Base-by-base conservation (phyloP, 257 asterid genomes). In the Primulina eburnea region DNA sequence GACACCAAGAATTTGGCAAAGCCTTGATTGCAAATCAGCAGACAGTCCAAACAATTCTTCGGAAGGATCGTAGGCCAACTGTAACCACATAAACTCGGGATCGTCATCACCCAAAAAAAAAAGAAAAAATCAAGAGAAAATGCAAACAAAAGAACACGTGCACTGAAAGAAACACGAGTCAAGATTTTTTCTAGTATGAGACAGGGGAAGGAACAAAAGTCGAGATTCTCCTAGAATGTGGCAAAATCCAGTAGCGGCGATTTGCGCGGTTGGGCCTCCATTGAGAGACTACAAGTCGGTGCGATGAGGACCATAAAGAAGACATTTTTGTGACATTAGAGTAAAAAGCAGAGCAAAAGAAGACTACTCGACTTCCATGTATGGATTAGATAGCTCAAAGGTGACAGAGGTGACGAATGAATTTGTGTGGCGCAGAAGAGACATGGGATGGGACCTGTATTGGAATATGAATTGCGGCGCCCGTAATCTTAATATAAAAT, bases 31-130 rank as follows among this genome's bases (percentile, higher is more conserved):
- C 62, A 82, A 73, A 72, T 90, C 96, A 52, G 35, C 89, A 62
- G 84, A 72, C 70, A 90, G 88, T 72, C 90, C 97, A 79, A 85
- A 85, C 26, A 92, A 82, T 74, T 90, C 98, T 74, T 90, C 98
- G 2, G 96, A 88, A 68, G 96, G 92, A 68, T 89, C 97, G 82
- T 84, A 86, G 7, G 90, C 84, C 82, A 84, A 71, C 97, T 90
- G 83, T 78, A 77, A 73, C 28, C 64, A 65, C 62, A 73, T 5
- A 78, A 26, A 24, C 60, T 24, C 30, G 56, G 30, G 52, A 77
- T 53, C 21, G 20, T 17, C 0, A 18, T 21, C 26, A 76, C 32
- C 40, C 60, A 47, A 72, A 9, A 69, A 66, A 2, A 17, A n/a
- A n/a, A 47, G 69, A 9, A 69, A 66, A 2, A 17, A 7, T 32